Base-by-base conservation (phyloP, 2,329 filamentous ascomycete species). In the Ilyonectria mors-panacis region DNA sequence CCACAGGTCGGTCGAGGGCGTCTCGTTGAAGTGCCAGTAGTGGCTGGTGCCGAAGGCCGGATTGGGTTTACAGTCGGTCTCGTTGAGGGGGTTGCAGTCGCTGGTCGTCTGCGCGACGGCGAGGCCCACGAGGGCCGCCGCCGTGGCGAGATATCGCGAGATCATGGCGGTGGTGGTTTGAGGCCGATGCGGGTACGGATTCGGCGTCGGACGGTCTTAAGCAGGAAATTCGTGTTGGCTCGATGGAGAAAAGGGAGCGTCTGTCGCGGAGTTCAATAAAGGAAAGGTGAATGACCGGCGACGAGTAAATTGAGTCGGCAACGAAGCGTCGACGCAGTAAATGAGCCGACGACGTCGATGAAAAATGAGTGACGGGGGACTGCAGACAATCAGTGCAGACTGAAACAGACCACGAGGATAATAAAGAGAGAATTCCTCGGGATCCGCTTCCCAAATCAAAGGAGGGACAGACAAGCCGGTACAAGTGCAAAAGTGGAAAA, bases 21-120 rank as follows among this genome's bases (percentile, higher is more conserved):
- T 90, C 30, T 77, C 73, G 77, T 92, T 93, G 84, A 93, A 93
- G 77, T 86, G 79, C 81, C 89, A 92, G 53, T 83, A 84, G 79
- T 91, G 85, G 35, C 85, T 79, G 59, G 88, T 89, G 63, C 91
- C 89, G 19, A 97, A 86, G 13, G 93, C 94, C 2, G 89, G 85
- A 78, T 96, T 88, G 45, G 89, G 79, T 1, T 92, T 89, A 78
- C 94, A 97, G 71, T 83, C 81, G 48, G 86, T 89, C 67, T 83
- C 81, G 70, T 94, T 87, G 75, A 92, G 85, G 6, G 95, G 95
- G 77, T 97, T 91, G 84, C 95, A 98, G 47, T 86, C 80, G 8
- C 93, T 94, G 63, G 82, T 89, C 35, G 94, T 94, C 80, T 98
- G 95, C 55, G 92, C 94, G 42, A 85, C 72, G 54, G 85, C 84